These are phyloP conservation scores for Collybiopsis confluens DNA, from an alignment of 768 basidiomycete genomes.

Conservation along the genomic window DNA sequence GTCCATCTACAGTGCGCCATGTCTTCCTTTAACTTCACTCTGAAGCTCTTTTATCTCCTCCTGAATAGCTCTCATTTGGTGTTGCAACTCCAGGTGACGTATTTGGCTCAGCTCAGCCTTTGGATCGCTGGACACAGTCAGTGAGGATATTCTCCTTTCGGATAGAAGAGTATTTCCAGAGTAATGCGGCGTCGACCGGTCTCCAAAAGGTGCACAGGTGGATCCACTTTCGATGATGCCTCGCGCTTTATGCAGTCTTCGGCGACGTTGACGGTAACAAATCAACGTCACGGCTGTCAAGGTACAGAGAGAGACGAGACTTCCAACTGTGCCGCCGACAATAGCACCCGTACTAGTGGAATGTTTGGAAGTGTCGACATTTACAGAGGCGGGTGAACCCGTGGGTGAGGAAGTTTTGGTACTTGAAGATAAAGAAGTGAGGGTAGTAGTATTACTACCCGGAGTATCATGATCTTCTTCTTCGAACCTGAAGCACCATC, in stretches of 20 bases:
- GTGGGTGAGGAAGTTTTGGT: too few relatives aligned
- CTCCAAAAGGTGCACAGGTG: neutral
- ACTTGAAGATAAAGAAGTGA: too few relatives aligned
- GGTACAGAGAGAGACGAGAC: neutral
- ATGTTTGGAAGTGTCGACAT: too few relatives aligned
- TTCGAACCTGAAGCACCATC: neutral
- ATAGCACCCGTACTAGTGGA: neutral
- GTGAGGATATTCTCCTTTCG: neutral
- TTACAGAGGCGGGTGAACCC: too few relatives aligned
- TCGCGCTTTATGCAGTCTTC: neutral
- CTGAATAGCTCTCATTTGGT: constrained; percentile 1
- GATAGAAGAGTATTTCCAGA: neutral
- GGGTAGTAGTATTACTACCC: too few relatives aligned
- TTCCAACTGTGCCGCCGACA: constrained; percentile 6
- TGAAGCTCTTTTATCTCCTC: constrained; percentile 3
- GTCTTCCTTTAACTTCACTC: neutral
- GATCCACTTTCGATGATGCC: neutral
- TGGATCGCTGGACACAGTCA: neutral
- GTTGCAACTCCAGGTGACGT: constrained; percentile 1
- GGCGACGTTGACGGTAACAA: neutral
- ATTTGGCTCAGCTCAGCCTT: neutral
- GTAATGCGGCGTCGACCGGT: neutral
- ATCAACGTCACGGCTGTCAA: neutral
- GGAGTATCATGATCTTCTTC: neutral
- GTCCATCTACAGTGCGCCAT: too few relatives aligned